phyloP scores from a whole-genome alignment of 1,284 basidiomycete genomes.

The Paramarasmius palmivorus region DNA sequence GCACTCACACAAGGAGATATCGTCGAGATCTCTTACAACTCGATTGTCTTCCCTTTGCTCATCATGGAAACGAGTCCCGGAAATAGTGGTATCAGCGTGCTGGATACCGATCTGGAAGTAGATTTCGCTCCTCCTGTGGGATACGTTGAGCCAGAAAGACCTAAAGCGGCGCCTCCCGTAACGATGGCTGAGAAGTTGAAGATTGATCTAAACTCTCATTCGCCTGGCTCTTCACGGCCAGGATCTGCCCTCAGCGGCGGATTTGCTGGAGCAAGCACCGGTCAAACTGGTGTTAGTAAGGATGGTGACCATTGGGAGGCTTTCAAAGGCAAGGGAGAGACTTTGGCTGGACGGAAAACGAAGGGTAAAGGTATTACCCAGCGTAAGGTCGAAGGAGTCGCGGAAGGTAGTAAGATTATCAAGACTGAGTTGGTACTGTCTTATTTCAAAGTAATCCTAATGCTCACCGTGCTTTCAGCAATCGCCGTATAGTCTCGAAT shows the following conservation, averaged over 20 bases:
- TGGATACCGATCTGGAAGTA: conserved; percentile 96
- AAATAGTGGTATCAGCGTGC: conserved; percentile 85
- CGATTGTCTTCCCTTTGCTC: conserved; percentile 91
- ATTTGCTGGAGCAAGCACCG: conserved; percentile 53
- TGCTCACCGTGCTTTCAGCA: conserved; percentile 46
- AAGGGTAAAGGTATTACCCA: conserved; percentile 90
- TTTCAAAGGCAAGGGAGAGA: conserved; percentile 93
- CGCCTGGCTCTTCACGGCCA: conserved; percentile 80
- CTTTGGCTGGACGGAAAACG: conserved; percentile 83
- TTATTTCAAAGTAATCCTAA: not conserved
- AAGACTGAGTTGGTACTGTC: conserved; percentile 74
- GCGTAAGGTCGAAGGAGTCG: conserved; percentile 77
- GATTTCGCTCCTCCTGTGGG: conserved; percentile 79
- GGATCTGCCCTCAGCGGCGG: conserved; percentile 72
- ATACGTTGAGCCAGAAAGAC: conserved; percentile 88
- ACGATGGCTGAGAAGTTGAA: conserved; percentile 98
- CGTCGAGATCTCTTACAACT: conserved; percentile 91
- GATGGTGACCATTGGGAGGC: conserved; percentile 84
- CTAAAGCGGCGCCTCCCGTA: conserved; percentile 76
- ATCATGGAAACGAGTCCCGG: conserved; percentile 94
- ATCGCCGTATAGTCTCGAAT: conserved; percentile 84
- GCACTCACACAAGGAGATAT: conserved; percentile 88
- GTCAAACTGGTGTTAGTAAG: conserved; percentile 59
- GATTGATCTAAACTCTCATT: conserved; percentile 86
- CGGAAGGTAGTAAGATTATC: conserved; percentile 85